Base-by-base conservation (phyloP, 139 green algal genomes). In the Coccomyxa sp. region DNA sequence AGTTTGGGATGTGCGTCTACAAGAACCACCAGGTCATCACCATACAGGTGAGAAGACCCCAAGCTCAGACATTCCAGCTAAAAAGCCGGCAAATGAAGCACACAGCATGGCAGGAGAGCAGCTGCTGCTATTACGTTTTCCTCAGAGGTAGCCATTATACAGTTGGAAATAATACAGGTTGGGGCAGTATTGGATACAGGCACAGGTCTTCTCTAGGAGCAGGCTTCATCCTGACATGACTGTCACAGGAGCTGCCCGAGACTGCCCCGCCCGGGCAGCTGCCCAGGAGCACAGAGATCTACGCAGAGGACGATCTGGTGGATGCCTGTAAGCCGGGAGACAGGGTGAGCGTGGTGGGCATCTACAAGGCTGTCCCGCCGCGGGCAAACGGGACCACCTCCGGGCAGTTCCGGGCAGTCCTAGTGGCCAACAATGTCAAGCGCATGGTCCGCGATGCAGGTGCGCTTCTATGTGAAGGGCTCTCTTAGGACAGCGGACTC, bases 201-300 rank as follows among this genome's bases (percentile, higher is more conserved):
- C n/a, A n/a, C n/a, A n/a, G n/a, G n/a, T n/a, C n/a, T n/a, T n/a
- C n/a, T n/a, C n/a, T n/a, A n/a, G n/a, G n/a, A n/a, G n/a, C n/a
- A n/a, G n/a, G n/a, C n/a, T n/a, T n/a, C n/a, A n/a, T n/a, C n/a
- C n/a, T n/a, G n/a, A n/a, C n/a, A n/a, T n/a, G n/a, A n/a, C n/a
- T n/a, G n/a, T 10, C 98, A 24, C 95, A 99, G 87, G 96, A 99
- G 90, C 94, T 99, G 78, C 96, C 96, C 16, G 96, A 99, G 87
- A 97, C 93, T 2, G 88, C 96, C 5, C 96, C 96, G 1, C 87
- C 95, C 27, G 96, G 96, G 6, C 95, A 99, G 91, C 88, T 99
- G 80, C 96, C 96, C 1, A 85, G 95, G 75, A 81, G 75, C 73
- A 72, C 70, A 27, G 70, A 84, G 38, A 41, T 84, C 18, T 82